Evolutionary conservation across 2,329 filamentous ascomycete genomes (phyloP), one percentile per base, ranked within the genome.

Genomic region (Aspergillus candidus): DNA sequence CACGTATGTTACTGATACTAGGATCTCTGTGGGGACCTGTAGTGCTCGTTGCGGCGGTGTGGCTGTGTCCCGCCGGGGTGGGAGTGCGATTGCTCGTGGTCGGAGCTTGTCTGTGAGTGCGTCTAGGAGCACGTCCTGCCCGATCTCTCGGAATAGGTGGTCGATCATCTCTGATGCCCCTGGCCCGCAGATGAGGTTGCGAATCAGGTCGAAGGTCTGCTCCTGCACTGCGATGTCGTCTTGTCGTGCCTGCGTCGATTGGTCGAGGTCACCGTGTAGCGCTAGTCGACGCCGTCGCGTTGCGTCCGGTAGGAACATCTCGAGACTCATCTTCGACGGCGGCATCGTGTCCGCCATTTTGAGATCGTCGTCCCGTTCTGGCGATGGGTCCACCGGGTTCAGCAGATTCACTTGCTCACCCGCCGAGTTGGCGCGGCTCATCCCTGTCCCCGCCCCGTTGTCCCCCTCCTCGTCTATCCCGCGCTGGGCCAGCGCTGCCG

Each of bases 151-250:
- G 59, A 97, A 84, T 15, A 97, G 68, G 57, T 86, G 83, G 59
- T 95, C 89, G 49, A 96, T 88, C 80, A 96, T 91, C 68, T 71
- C 80, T 48, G 64, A 73, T 53, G 68, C 75, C 53, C 65, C 79
- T 54, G 65, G 72, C 48, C 83, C 80, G 45, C 84, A 85, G 53
- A 96, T 86, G 29, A 97, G 73, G 65, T 98, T 98, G 43, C 91
- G 80, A 50, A 98, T 80, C 55, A 97, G 84, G 56, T 94, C 85
- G 13, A 97, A 78, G 0, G 84, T 87, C 66, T 97, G 90, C 61
- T 95, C 88, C 67, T 97, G 91, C 22, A 96, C 86, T 2, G 83
- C 83, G 32, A 90, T 74, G 52, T 94, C 87, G 52, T 95, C 86
- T 52, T 82, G 82, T 41, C 84, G 79, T 13, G 83, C 80, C 59